A percentile compares a stretch with the other conserved stretches of the same genome.
Evolutionary conservation across 805 yeast species (phyloP).

Genomic region (Hanseniaspora meyeri): DNA sequence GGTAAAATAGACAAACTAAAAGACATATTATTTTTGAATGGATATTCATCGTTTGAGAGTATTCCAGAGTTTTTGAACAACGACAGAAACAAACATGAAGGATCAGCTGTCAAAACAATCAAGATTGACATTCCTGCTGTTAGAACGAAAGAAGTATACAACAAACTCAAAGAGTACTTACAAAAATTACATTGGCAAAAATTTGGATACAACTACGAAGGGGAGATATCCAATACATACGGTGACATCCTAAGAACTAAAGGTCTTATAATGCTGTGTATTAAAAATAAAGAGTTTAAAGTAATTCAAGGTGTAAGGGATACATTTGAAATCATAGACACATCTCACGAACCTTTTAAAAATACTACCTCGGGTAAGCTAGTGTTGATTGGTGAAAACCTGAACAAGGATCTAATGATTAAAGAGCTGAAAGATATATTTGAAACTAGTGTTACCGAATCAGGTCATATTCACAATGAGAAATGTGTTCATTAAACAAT

Average conservation of each 20-base stretch:
- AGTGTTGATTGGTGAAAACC: constrained; percentile 63
- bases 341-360: constrained; percentile 22
- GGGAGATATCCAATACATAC: constrained; percentile 2
- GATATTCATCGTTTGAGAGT: constrained; percentile 34
- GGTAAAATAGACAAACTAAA: constrained; percentile 56
- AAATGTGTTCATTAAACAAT: background rate
- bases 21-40: constrained; percentile 62
- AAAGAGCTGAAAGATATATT: constrained; percentile 15
- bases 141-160: constrained; percentile 29
- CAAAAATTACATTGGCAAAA: constrained; percentile 61
- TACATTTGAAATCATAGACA: constrained; percentile 65
- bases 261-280: constrained; percentile 44
- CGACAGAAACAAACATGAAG: constrained; percentile 23
- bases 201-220: constrained; percentile 35
- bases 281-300: constrained; percentile 30
- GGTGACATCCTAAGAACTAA: constrained; percentile 74
- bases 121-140: constrained; percentile 36
- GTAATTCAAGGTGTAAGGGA: constrained; percentile 89
- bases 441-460: background rate
- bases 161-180: constrained; percentile 45
- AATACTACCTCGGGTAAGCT: constrained; percentile 40
- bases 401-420: constrained; percentile 30
- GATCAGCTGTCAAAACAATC: constrained; percentile 43
- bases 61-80: constrained; percentile 20
- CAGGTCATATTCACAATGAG: background rate